Base-by-base conservation (phyloP, 1,139 yeast genomes). In the Lipomyces yarrowii region DNA sequence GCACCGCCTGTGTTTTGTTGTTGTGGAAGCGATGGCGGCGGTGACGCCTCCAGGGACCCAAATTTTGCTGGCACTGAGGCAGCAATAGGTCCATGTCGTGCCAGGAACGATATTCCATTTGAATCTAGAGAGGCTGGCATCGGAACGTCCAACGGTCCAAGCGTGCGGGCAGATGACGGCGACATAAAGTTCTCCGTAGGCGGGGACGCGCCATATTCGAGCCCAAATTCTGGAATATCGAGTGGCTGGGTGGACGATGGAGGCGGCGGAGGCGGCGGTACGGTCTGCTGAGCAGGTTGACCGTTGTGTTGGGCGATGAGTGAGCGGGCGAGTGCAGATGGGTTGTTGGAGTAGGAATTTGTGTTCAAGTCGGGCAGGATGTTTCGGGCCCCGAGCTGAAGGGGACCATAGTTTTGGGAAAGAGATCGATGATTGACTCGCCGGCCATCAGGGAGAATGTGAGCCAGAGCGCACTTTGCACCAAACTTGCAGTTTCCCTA, bases 401-500 rank as follows among this genome's bases (percentile, higher is more conserved):
- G 69, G 11, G 54, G 55, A 57, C 65, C 57, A 62, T 61, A 53
- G 59, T 64, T 73, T 59, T 61, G 52, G 60, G 79, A 26, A 3
- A 65, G 39, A 15, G 61, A 73, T 67, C 82, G 86, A 11, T 86
- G 83, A 72, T 89, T 90, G 33, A 90, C 88, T 59, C 91, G 80
- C n/a, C 92, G 85, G 0, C 97, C 98, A 74, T 92, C 96, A 0
- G 97, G 96, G 56, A 90, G 78, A 68, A 90, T 84, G 78, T 93
- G 98, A 26, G 96, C 96, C 76, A 93, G 84, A 1, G 97, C 98
- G 80, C 98, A 93, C 75, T 91, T 92, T 64, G 86, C 80, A 2
- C 98, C 98, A 78, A 93, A 93, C 77, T 91, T 92, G 78, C 98
- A 93, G 76, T 91, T 91, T 13, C 98, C 98, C 76, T 63, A 55